These are phyloP conservation scores for Besnoitia besnoiti DNA, from an alignment of 169 alveolate species.

Conservation along the genomic window DNA sequence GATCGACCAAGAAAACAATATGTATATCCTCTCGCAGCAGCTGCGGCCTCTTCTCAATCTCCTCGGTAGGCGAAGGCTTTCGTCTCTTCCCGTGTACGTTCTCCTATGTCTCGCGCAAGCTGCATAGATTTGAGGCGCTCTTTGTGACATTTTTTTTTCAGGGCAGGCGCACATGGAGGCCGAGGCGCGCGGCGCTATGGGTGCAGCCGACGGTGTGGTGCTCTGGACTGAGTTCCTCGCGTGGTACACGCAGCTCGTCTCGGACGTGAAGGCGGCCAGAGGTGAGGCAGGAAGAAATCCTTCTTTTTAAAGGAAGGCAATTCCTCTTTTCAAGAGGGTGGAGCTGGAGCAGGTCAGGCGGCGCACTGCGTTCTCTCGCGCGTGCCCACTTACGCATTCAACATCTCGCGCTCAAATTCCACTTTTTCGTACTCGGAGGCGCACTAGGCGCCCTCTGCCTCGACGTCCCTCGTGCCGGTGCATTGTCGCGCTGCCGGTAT, in stretches of 20 bases:
- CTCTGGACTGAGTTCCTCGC: slow-evolving; percentile 1
- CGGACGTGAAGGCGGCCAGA: not conserved
- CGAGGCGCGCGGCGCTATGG: not conserved
- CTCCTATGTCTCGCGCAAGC: not conserved
- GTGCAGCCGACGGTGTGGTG: slow-evolving; percentile 35
- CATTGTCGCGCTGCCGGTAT: too few species aligned
- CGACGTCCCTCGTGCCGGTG: too few species aligned
- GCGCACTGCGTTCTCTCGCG: too few species aligned
- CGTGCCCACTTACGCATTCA: too few species aligned
- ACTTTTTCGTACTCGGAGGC: too few species aligned
- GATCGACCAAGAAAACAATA: not conserved
- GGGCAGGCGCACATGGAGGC: not conserved
- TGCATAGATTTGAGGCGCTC: not conserved
- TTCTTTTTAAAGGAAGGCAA: not conserved
- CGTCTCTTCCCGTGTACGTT: too few species aligned
- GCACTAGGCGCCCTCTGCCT: too few species aligned
- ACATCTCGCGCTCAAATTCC: too few species aligned
- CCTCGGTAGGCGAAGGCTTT: slow-evolving; percentile 1
- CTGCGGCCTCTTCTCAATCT: not conserved
- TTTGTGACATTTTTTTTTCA: not conserved
- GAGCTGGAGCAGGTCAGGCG: too few species aligned
- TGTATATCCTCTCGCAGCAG: not conserved
- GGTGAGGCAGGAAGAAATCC: not conserved
- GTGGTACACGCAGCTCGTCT: not conserved
- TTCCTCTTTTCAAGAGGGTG: too few species aligned